Conservation (phyloP, 257 asterid genomes). For the Solanum bulbocastanum region DNA sequence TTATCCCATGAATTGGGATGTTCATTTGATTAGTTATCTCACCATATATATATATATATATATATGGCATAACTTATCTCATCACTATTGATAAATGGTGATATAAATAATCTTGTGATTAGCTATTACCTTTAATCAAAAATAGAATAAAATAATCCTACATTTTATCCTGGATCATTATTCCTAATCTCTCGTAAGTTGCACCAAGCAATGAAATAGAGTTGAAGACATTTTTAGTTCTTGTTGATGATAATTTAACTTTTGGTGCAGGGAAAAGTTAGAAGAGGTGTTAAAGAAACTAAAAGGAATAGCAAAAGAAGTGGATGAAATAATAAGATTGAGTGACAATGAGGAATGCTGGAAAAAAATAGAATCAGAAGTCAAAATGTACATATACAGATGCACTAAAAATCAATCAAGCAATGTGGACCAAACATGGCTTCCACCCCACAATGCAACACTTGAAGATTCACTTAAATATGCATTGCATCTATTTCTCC, state of each 20-base stretch:
- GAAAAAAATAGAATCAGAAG: conserved; percentile 8
- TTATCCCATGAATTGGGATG: neutral
- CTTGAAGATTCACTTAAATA: conserved; percentile 20
- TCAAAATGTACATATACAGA: conserved; percentile 28
- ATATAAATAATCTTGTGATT: too few relatives aligned
- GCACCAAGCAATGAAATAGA: too few relatives aligned
- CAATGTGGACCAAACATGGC: neutral
- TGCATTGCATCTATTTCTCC: conserved; percentile 38
- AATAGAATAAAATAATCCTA: too few relatives aligned
- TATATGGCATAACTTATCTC: too few relatives aligned
- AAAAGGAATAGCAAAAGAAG: conserved; percentile 26
- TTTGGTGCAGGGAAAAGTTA: conserved; percentile 30
- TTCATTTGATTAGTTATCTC: neutral
- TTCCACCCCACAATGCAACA: neutral
- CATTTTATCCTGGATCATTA: too few relatives aligned
- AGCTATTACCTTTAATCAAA: too few relatives aligned
- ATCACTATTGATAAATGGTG: too few relatives aligned
- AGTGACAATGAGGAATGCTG: neutral
- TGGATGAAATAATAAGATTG: conserved; percentile 14
- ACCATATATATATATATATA: too few relatives aligned
- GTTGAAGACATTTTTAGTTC: neutral
- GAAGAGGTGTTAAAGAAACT: conserved; percentile 20
- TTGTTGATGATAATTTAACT: neutral
- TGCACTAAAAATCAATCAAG: conserved; percentile 17
- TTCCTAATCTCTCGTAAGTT: too few relatives aligned